phyloP scores from a whole-genome alignment of 306 rosid genomes.

The Pyrus pyrifolia region DNA sequence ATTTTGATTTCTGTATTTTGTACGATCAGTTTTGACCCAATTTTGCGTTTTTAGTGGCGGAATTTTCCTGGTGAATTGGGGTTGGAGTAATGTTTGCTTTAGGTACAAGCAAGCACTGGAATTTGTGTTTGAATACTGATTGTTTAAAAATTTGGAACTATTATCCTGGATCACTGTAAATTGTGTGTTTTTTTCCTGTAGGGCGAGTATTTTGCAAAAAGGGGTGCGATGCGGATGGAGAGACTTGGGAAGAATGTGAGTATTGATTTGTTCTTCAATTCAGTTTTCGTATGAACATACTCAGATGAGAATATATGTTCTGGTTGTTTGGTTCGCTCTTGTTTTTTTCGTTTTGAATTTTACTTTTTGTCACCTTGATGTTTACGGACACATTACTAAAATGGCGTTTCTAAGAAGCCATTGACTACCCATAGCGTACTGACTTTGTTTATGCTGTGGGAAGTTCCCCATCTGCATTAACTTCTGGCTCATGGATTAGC shows the following conservation, averaged over 20 bases:
- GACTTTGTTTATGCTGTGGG: not conserved
- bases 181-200: slow-evolving; percentile 28
- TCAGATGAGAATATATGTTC: not conserved
- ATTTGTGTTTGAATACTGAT: not conserved
- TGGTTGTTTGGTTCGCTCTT: not conserved
- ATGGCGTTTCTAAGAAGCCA: not conserved
- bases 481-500: not conserved
- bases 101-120: not conserved
- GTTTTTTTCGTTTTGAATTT: not conserved
- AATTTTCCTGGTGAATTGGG: not conserved
- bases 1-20: not conserved
- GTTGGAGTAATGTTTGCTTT: not conserved
- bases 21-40: not conserved
- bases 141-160: not conserved
- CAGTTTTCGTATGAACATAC: not conserved
- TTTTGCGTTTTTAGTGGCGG: not conserved
- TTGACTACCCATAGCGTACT: not conserved
- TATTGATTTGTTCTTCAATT: not conserved
- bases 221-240: slow-evolving; percentile 71
- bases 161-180: not conserved
- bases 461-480: not conserved
- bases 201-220: slow-evolving; percentile 98
- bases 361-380: not conserved
- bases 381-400: not conserved
- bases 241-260: slow-evolving; percentile 85